Evolutionary conservation across 441 rosid genomes (phyloP).

Genomic region (Sinapis alba): DNA sequence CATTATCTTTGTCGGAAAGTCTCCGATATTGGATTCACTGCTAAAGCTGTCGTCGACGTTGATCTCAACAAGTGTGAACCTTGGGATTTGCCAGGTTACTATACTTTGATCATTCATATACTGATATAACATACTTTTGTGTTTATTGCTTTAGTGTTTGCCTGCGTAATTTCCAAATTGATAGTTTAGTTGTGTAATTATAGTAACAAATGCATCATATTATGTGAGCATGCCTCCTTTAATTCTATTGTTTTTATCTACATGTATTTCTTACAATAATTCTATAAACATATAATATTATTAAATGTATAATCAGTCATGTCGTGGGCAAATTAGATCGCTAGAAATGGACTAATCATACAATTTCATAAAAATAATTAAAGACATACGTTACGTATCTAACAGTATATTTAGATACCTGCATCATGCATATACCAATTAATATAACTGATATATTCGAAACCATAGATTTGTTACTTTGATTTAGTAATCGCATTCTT

Average conservation of each 20-base stretch:
- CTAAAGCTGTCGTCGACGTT: constrained; percentile 64
- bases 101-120: not conserved
- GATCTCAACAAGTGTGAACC: constrained; percentile 81
- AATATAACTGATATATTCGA: constrained; percentile 14
- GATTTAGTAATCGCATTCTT: not conserved
- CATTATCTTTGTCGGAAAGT: constrained; percentile 61
- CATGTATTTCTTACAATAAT: not conserved
- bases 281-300: not conserved
- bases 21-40: constrained; percentile 49
- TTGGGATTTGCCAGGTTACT: constrained; percentile 75
- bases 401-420: not conserved
- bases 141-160: not conserved
- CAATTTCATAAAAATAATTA: not conserved
- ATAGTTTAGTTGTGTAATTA: not conserved
- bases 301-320: not conserved
- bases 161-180: not conserved
- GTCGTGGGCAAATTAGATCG: not conserved
- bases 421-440: not conserved
- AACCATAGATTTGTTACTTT: not conserved
- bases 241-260: not conserved
- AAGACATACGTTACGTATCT: not conserved
- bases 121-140: not conserved
- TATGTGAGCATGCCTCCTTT: not conserved
- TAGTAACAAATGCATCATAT: not conserved
- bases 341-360: not conserved